Evolutionary conservation across 2,329 filamentous ascomycete genomes (phyloP), one percentile per base, ranked within the genome.

Genomic region (Cordyceps javanica): DNA sequence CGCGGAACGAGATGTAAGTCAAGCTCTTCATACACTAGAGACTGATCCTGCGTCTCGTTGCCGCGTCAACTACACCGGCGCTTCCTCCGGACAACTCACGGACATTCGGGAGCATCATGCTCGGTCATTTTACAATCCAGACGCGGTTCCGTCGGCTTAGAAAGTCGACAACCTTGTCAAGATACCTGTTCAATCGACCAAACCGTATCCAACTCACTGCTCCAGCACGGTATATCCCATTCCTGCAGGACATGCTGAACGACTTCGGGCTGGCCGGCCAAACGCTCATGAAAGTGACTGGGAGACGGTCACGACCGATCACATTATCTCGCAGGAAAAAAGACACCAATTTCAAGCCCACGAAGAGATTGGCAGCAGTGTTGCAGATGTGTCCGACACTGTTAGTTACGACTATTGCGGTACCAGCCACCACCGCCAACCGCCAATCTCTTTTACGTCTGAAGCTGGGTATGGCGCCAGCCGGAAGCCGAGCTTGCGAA

Each of bases 381-480:
- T 80, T 23, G 77, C 77, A 2, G 71, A 79, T 59, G 69, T 73
- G 7, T 78, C 77, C 1, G 76, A 78, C 44, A 60, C 60, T 8
- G 16, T 41, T 7, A 53, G 49, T 19, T 59, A 51, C 8, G 45
- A 25, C 32, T 30, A 45, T 39, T 39, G 30, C 39, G 23, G 51
- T 13, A 28, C 41, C 32, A n/a, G 39, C 28, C 16, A 30, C 30
- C 23, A 49, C 2, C 16, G 23, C 30, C 23, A 49, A 2, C 48
- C 36, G 10, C 54, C 54, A 3, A 48, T 34, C 14, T n/a, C 36
- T 6, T 50, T 26, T 23, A 21, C 23, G 5, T 26, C 54, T 7
- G 44, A 19, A 5, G 14, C 42, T 10, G 45, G 45, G 19, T n/a
- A 44, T 21, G 32, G 28, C 21, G 10, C 36, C 19, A 16, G 9